Evolutionary conservation across 2,329 filamentous ascomycete genomes (phyloP).

Genomic region (Fusarium continuum): DNA sequence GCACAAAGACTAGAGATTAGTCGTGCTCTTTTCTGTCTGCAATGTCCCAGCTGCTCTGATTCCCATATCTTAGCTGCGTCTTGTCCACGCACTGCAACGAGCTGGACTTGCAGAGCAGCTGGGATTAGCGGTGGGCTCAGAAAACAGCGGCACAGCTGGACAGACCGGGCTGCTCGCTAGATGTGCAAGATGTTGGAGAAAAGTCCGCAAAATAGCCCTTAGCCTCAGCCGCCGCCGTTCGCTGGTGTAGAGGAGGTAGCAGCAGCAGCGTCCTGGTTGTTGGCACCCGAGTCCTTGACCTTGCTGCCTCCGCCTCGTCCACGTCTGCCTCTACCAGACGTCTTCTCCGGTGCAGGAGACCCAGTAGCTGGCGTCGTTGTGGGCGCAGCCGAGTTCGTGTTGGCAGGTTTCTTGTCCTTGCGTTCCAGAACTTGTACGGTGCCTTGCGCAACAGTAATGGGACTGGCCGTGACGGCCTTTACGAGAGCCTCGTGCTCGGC

Average conservation of each 20-base stretch:
- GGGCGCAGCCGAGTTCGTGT: constrained; percentile 25
- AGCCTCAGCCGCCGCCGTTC: constrained; percentile 35
- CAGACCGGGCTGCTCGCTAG: constrained; percentile 14
- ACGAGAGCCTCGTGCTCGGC: constrained; percentile 74
- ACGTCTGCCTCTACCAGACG: constrained; percentile 46
- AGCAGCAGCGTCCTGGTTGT: constrained; percentile 10
- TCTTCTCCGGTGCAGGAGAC: constrained; percentile 43
- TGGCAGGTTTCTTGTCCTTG: constrained; percentile 65
- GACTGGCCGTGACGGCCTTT: constrained; percentile 84
- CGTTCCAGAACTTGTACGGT: constrained; percentile 88
- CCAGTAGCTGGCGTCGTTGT: constrained; percentile 25
- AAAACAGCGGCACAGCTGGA: constrained; percentile 15
- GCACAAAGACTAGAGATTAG: background rate
- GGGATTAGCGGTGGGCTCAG: background rate
- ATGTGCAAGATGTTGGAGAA: constrained; percentile 27
- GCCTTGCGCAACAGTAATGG: constrained; percentile 82
- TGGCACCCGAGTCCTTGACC: constrained; percentile 35
- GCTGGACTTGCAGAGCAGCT: constrained; percentile 14
- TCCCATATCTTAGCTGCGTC: background rate
- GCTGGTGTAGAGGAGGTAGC: constrained; percentile 1
- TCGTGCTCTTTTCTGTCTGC: constrained; percentile 13
- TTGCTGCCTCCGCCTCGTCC: constrained; percentile 47
- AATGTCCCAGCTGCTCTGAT: background rate
- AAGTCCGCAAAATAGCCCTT: background rate
- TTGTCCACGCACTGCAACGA: constrained; percentile 18